Evolutionary conservation across 176 grass and related monocot species (phyloP).

Genomic region (Triticum turgidum): DNA sequence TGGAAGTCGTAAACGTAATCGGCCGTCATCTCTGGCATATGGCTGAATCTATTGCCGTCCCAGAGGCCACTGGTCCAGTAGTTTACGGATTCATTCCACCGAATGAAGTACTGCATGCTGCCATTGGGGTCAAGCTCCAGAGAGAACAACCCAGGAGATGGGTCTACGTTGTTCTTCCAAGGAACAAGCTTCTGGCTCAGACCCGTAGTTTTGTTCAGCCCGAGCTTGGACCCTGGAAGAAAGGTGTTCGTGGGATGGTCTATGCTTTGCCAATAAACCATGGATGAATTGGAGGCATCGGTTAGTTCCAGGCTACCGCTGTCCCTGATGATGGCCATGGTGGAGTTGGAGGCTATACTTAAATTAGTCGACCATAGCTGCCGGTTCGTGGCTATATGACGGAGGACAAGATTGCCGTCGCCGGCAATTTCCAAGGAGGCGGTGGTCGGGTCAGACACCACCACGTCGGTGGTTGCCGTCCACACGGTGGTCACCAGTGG

Average conservation of each 20-base stretch:
- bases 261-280: slow-evolving; percentile 64
- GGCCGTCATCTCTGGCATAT: slow-evolving; percentile 45
- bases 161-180: slow-evolving; percentile 50
- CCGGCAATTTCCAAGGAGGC: slow-evolving; percentile 35
- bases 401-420: slow-evolving; percentile 68
- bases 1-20: slow-evolving; percentile 34
- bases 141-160: slow-evolving; percentile 58
- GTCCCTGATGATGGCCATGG: slow-evolving; percentile 56
- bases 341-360: slow-evolving; percentile 35
- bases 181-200: slow-evolving; percentile 51
- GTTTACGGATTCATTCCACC: slow-evolving; percentile 54
- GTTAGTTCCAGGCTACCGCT: slow-evolving; percentile 55
- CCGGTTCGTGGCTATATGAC: slow-evolving; percentile 39
- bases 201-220: slow-evolving; percentile 50
- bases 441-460: slow-evolving; percentile 35
- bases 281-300: slow-evolving; percentile 51
- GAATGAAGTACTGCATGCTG: slow-evolving; percentile 46
- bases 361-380: slow-evolving; percentile 61
- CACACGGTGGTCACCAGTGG: slow-evolving; percentile 39
- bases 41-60: slow-evolving; percentile 32
- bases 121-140: slow-evolving; percentile 63
- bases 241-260: slow-evolving; percentile 65
- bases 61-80: slow-evolving; percentile 54
- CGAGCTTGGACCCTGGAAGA: slow-evolving; percentile 58
- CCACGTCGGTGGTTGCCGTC: slow-evolving; percentile 45